These are phyloP conservation scores for Rhizopus arrhizus DNA, from an alignment of 371 early-diverging fungal species.

Conservation along the genomic window DNA sequence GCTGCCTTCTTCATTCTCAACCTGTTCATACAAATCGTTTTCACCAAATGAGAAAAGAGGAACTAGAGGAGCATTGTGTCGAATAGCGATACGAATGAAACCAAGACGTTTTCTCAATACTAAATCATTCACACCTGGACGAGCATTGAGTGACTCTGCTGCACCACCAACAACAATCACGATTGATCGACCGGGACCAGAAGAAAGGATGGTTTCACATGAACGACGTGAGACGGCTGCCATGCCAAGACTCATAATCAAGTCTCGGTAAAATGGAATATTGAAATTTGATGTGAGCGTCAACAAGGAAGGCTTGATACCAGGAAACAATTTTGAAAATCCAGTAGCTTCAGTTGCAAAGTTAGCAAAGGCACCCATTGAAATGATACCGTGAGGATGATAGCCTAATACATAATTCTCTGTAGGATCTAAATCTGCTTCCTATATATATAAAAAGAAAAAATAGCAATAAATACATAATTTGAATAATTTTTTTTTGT, in stretches of 20 bases:
- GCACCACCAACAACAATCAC: conserved; percentile 83
- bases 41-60: conserved; percentile 85
- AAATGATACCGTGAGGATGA: conserved; percentile 86
- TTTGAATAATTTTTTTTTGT: not conserved
- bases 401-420: conserved; percentile 80
- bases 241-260: conserved; percentile 69
- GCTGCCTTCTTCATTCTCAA: conserved; percentile 56
- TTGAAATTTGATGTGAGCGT: conserved; percentile 66
- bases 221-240: conserved; percentile 78
- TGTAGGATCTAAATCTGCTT: conserved; percentile 72
- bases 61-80: conserved; percentile 67
- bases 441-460: conserved; percentile 34
- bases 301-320: conserved; percentile 63
- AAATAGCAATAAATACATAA: not conserved
- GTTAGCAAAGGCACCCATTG: conserved; percentile 79
- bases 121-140: conserved; percentile 67
- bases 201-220: conserved; percentile 72
- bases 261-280: conserved; percentile 78
- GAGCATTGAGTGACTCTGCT: conserved; percentile 70
- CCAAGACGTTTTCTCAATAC: conserved; percentile 74
- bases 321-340: conserved; percentile 69
- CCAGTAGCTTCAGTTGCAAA: conserved; percentile 79
- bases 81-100: conserved; percentile 82
- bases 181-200: conserved; percentile 79
- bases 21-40: conserved; percentile 76